Percentiles rank a stretch among this genome's conserved stretches.
These are phyloP conservation scores for Tetraselmis striata DNA, from an alignment of 139 green algal species.

Conservation along the genomic window DNA sequence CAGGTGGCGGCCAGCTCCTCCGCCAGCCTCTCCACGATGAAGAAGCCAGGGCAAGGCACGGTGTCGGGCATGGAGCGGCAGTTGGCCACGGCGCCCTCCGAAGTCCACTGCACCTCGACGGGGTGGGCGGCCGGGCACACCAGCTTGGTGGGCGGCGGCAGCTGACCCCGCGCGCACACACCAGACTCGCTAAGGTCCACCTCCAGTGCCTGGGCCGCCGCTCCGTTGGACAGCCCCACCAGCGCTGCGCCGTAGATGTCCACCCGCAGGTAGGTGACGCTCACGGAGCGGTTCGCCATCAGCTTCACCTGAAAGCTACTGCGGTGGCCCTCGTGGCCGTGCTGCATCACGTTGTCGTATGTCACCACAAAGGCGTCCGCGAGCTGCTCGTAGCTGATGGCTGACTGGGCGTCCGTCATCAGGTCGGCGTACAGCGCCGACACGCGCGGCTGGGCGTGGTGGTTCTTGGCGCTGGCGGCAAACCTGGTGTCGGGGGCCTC, in stretches of 20 bases:
- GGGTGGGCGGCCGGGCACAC: not conserved
- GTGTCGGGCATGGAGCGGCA: not conserved
- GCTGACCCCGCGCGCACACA: not conserved
- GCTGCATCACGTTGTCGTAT: not conserved
- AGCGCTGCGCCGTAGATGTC: not conserved
- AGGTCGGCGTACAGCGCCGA: not conserved
- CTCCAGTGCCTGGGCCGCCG: not conserved
- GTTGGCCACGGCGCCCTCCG: not conserved
- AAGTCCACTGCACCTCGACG: not conserved
- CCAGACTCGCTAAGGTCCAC: not conserved
- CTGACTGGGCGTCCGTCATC: not conserved
- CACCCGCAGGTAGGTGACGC: not conserved
- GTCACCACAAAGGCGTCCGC: not conserved
- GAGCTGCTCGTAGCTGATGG: not conserved
- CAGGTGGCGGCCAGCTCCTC: too few species aligned
- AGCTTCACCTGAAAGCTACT: not conserved
- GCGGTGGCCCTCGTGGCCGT: not conserved
- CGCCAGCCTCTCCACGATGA: not conserved
- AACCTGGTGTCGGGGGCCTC: not conserved
- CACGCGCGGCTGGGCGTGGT: not conserved
- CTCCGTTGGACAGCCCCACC: not conserved
- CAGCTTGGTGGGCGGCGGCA: not conserved
- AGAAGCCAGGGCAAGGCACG: not conserved
- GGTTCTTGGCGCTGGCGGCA: not conserved
- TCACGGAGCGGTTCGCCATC: not conserved